A percentile compares a stretch with the other conserved stretches of the same genome.
Evolutionary conservation across 1,284 basidiomycete genomes (phyloP).

Genomic region (Gomphus sp.): DNA sequence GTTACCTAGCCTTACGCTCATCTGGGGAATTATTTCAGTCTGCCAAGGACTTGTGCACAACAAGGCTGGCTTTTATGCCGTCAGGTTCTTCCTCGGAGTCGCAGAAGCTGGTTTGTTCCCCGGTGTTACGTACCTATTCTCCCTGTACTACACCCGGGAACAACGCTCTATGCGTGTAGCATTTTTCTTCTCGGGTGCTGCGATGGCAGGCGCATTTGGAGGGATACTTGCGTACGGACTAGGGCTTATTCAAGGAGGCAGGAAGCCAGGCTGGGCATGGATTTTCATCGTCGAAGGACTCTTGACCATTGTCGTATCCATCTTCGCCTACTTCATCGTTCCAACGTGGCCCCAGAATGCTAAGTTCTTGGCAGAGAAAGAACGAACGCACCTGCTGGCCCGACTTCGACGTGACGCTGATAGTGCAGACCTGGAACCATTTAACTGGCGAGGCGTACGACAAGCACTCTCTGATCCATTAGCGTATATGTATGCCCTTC

Average conservation of each 20-base stretch:
- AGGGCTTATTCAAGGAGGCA: slow-evolving; percentile 49
- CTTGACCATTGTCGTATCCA: slow-evolving; percentile 38
- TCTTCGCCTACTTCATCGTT: slow-evolving; percentile 44
- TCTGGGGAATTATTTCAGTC: slow-evolving; percentile 53
- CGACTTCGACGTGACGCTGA: slow-evolving; percentile 46
- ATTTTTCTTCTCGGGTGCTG: slow-evolving; percentile 42
- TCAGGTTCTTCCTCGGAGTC: slow-evolving; percentile 44
- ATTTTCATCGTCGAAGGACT: slow-evolving; percentile 56
- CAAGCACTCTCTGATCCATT: slow-evolving; percentile 50
- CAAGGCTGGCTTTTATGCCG: slow-evolving; percentile 45
- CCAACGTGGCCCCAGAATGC: slow-evolving; percentile 50
- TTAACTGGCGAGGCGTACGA: slow-evolving; percentile 40
- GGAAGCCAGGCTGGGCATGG: slow-evolving; percentile 48
- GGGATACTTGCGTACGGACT: slow-evolving; percentile 49
- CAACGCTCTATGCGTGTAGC: slow-evolving; percentile 48
- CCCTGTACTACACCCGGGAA: slow-evolving; percentile 53
- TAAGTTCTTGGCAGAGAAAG: slow-evolving; percentile 41
- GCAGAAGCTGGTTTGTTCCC: slow-evolving; percentile 53
- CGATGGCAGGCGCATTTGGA: slow-evolving; percentile 50
- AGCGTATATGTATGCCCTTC: slow-evolving; percentile 55
- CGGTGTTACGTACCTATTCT: slow-evolving; percentile 52
- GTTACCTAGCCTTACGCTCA: slow-evolving; percentile 48
- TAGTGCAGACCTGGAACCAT: slow-evolving; percentile 37
- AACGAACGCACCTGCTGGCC: slow-evolving; percentile 37
- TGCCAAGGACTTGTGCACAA: slow-evolving; percentile 50